Evolutionary conservation across 2,329 filamentous ascomycete genomes (phyloP).

Genomic region (Helminthosporium solani): DNA sequence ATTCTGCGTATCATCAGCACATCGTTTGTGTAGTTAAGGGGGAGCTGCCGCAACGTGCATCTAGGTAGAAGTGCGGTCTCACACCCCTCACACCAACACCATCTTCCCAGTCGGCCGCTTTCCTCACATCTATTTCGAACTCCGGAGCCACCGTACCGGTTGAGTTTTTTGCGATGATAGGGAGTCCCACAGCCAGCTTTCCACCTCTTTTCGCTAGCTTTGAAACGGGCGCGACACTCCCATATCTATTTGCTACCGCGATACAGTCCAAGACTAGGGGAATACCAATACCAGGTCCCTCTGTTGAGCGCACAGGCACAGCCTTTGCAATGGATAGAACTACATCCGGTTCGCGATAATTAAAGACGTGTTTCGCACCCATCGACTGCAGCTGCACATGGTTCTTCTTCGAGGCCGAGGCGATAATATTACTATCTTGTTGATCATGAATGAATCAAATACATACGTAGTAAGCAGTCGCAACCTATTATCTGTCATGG

Average conservation of each 20-base stretch:
- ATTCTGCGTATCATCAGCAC: constrained; percentile 46
- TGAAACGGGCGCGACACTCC: constrained; percentile 43
- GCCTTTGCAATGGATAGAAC: constrained; percentile 30
- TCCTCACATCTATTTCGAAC: constrained; percentile 56
- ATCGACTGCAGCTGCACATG: constrained; percentile 41
- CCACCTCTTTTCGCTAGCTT: constrained; percentile 52
- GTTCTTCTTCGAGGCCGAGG: constrained; percentile 43
- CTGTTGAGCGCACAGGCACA: constrained; percentile 2
- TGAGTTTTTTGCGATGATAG: constrained; percentile 58
- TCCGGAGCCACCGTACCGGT: constrained; percentile 50
- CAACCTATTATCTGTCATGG: too few species aligned
- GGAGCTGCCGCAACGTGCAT: constrained; percentile 39
- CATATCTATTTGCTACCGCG: constrained; percentile 27
- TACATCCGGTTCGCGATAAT: constrained; percentile 41
- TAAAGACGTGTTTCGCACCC: constrained; percentile 44
- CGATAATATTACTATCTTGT: constrained; percentile 43
- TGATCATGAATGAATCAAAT: too few species aligned
- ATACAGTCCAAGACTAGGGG: constrained; percentile 36
- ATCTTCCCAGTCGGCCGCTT: constrained; percentile 51
- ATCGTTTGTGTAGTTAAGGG: background rate
- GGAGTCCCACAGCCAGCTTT: constrained; percentile 60
- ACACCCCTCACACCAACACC: constrained; percentile 57
- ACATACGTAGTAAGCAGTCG: too few species aligned
- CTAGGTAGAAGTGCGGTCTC: constrained; percentile 56
- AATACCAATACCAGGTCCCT: constrained; percentile 17